phyloP scores from a whole-genome alignment of 192 early-diverging fungal species.

The Gaertneriomyces semiglobifer region DNA sequence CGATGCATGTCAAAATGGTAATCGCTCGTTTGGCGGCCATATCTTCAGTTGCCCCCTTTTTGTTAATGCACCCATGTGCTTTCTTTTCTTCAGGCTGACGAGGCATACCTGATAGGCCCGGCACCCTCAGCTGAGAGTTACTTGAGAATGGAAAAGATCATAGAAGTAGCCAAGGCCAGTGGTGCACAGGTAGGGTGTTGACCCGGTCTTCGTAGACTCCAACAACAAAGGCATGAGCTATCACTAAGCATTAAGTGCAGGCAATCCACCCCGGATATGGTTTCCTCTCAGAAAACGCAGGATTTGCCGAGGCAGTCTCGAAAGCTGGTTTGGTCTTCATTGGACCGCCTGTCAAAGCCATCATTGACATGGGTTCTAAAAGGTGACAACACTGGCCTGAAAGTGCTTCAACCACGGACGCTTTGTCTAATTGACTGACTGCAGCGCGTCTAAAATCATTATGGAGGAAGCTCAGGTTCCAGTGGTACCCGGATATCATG shows the following conservation, averaged over 20 bases:
- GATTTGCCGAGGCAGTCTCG: slow-evolving; percentile 74
- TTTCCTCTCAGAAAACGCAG: slow-evolving; percentile 90
- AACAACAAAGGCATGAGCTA: neutral
- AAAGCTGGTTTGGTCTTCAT: slow-evolving; percentile 76
- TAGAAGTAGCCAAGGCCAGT: slow-evolving; percentile 68
- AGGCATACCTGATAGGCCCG: slow-evolving; percentile 83
- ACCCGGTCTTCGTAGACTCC: neutral
- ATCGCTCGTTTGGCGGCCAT: neutral
- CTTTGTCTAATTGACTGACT: slow-evolving; percentile 13
- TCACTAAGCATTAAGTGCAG: slow-evolving; percentile 28
- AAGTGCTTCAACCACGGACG: neutral
- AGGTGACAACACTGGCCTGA: slow-evolving; percentile 35
- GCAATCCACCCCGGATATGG: slow-evolving; percentile 98
- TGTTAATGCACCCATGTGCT: neutral
- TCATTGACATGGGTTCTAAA: slow-evolving; percentile 91
- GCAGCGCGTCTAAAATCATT: slow-evolving; percentile 81
- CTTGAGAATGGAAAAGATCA: slow-evolving; percentile 72
- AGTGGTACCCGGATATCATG: slow-evolving; percentile 93
- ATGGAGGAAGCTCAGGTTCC: slow-evolving; percentile 86
- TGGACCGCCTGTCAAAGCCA: slow-evolving; percentile 83
- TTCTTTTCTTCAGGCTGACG: slow-evolving; percentile 66
- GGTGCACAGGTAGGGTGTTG: slow-evolving; percentile 66
- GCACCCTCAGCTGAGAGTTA: slow-evolving; percentile 70
- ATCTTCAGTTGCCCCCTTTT: neutral
- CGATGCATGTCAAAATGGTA: slow-evolving; percentile 81